These are phyloP conservation scores for Acanthamoeba lenticulata DNA, from an alignment of 208 protist species.

Conservation along the genomic window DNA sequence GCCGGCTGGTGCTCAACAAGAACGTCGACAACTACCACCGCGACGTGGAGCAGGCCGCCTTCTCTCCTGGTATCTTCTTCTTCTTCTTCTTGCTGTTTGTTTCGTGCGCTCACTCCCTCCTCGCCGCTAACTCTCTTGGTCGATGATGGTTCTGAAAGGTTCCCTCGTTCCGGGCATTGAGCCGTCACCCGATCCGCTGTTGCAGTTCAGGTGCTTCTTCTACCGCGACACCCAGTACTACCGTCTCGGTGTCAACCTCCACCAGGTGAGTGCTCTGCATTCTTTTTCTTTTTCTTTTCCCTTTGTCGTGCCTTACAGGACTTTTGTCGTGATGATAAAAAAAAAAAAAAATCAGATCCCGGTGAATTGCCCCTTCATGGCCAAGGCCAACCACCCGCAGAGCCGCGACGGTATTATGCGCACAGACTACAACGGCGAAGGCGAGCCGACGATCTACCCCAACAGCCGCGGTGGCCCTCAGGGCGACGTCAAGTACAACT, in stretches of 20 bases:
- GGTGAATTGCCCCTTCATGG: conserved; percentile 81
- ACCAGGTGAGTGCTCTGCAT: not conserved
- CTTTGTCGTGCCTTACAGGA: not conserved
- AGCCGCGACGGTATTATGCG: not conserved
- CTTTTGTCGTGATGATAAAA: not conserved
- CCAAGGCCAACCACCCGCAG: conserved; percentile 25
- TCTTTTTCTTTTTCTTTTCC: not conserved
- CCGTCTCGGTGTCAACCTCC: conserved; percentile 88
- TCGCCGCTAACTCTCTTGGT: not conserved
- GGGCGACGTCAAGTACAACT: conserved; percentile 3
- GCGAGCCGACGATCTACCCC: not conserved
- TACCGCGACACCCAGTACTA: conserved; percentile 90
- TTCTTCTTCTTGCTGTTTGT: no score
- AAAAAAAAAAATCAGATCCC: conserved; percentile 77
- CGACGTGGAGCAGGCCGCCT: conserved; percentile 89
- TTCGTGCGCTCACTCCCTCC: no score
- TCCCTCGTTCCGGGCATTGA: conserved; percentile 90
- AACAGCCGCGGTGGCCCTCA: not conserved
- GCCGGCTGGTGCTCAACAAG: conserved; percentile 87
- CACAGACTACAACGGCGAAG: conserved; percentile 57
- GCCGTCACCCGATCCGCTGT: conserved; percentile 85
- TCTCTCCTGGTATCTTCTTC: conserved; percentile 77
- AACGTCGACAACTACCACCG: conserved; percentile 92
- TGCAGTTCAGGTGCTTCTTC: conserved; percentile 87
- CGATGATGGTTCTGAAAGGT: not conserved